These are phyloP conservation scores for Boletus tomentosulus DNA, from an alignment of 768 basidiomycete genomes.

Conservation along the genomic window DNA sequence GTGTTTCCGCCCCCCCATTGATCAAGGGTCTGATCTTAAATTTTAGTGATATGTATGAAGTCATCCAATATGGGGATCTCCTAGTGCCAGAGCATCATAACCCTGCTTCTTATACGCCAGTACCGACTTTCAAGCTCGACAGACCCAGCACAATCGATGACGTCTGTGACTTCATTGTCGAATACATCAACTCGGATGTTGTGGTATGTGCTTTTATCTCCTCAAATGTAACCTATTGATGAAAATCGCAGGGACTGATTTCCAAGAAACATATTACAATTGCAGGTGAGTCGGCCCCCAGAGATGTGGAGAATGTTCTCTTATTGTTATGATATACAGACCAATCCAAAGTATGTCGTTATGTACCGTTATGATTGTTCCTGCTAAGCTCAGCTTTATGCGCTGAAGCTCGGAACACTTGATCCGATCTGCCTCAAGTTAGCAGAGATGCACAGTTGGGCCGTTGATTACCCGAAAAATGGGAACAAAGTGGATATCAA, in stretches of 20 bases:
- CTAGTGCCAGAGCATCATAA: slow-evolving; percentile 48
- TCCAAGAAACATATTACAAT: slow-evolving; percentile 66
- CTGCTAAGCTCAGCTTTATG: slow-evolving; percentile 1
- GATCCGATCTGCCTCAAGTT: slow-evolving; percentile 55
- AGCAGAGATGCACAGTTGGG: slow-evolving; percentile 55
- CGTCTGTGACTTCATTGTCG: slow-evolving; percentile 75
- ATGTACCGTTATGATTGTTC: neutral
- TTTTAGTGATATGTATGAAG: slow-evolving; percentile 58
- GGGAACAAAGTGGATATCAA: slow-evolving; percentile 60
- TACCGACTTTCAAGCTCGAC: slow-evolving; percentile 34
- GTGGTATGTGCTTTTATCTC: slow-evolving; percentile 41
- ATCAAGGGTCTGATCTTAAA: neutral
- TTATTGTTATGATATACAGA: slow-evolving; percentile 38
- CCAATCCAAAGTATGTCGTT: slow-evolving; percentile 56
- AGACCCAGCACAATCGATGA: slow-evolving; percentile 59
- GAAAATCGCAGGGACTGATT: slow-evolving; percentile 52
- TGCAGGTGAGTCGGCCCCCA: slow-evolving; percentile 45
- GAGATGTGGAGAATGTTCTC: neutral
- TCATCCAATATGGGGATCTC: slow-evolving; percentile 53
- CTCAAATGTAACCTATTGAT: slow-evolving; percentile 3
- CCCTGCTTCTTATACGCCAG: slow-evolving; percentile 49
- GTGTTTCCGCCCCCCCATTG: neutral
- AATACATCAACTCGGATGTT: slow-evolving; percentile 81
- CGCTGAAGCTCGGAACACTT: slow-evolving; percentile 51
- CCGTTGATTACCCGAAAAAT: slow-evolving; percentile 80